These are phyloP conservation scores for Limnanthes douglasii DNA, from an alignment of 345 rosid species.

Conservation along the genomic window DNA sequence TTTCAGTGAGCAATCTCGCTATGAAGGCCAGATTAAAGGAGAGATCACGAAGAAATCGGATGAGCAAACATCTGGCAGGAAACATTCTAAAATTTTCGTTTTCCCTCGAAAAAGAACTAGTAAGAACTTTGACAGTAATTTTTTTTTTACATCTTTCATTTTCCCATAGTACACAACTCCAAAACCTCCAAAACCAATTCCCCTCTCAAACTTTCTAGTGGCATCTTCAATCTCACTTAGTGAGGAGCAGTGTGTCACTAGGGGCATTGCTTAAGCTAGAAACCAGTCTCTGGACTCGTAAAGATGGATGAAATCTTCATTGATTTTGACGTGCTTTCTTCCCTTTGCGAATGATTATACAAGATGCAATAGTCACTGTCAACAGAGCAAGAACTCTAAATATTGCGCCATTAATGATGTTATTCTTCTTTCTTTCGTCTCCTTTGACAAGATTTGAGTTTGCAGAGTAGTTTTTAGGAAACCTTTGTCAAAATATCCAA, in stretches of 20 bases:
- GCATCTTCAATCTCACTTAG: conserved; percentile 65
- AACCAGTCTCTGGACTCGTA: conserved; percentile 31
- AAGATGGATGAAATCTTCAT: too few relatives aligned
- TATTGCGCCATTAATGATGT: conserved; percentile 42
- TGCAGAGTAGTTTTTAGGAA: conserved; percentile 44
- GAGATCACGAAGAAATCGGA: too few relatives aligned
- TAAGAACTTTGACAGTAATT: conserved; percentile 85
- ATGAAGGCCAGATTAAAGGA: too few relatives aligned
- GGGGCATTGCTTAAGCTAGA: conserved; percentile 54
- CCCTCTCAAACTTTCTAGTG: conserved; percentile 60
- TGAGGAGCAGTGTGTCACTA: conserved; percentile 74
- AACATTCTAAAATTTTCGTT: conserved; percentile 92
- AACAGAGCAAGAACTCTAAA: conserved; percentile 68
- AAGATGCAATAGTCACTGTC: conserved; percentile 39
- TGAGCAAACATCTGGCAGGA: too few relatives aligned
- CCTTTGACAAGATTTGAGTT: conserved; percentile 40
- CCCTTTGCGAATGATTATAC: conserved; percentile 35
- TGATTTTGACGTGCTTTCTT: too few relatives aligned
- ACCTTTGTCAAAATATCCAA: conserved; percentile 31
- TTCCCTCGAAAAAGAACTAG: conserved; percentile 80
- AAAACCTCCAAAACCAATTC: conserved; percentile 95
- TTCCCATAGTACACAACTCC: conserved; percentile 86
- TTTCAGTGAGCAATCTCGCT: too few relatives aligned
- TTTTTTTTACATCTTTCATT: conserved; percentile 75
- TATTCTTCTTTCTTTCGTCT: conserved; percentile 28